Conservation (phyloP, 495 filamentous ascomycete genomes). For the Sphaerosporella brunnea region DNA sequence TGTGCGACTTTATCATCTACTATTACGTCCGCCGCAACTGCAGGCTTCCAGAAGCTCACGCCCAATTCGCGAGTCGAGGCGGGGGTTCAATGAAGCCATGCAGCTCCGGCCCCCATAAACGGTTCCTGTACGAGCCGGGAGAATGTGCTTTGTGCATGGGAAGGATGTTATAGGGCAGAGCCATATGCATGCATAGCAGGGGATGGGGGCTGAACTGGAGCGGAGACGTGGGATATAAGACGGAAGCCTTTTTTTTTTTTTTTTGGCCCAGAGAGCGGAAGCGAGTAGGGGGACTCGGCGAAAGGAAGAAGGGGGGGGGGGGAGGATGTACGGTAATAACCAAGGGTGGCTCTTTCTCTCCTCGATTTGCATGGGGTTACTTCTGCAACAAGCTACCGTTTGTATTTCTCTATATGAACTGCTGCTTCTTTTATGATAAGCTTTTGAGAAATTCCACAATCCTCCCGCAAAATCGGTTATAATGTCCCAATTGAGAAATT, state of each 20-base stretch:
- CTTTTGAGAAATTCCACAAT: no score
- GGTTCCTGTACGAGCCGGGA: conserved; percentile 6
- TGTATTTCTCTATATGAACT: no score
- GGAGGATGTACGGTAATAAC: no score
- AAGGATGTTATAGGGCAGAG: neutral
- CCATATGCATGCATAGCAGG: neutral
- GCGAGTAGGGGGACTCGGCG: no score
- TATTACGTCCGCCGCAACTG: conserved; percentile 14
- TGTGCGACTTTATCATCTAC: conserved; percentile 11
- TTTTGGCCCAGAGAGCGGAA: neutral
- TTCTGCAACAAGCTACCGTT: no score
- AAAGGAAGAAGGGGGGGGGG: no score
- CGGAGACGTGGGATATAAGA: neutral
- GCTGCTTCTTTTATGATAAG: no score
- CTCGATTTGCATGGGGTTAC: no score
- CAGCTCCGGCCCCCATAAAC: conserved; percentile 10
- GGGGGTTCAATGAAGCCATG: conserved; percentile 1
- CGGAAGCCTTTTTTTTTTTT: neutral
- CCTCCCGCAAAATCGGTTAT: no score
- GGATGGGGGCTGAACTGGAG: neutral
- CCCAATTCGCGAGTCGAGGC: neutral
- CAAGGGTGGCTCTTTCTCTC: no score
- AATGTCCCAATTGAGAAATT: no score
- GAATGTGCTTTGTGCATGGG: conserved; percentile 5
- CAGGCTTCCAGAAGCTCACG: conserved; percentile 8